Evolutionary conservation across 2,329 filamentous ascomycete species (phyloP), one percentile per base, ranked within the genome.

Genomic region (Albophoma yamanashiensis): DNA sequence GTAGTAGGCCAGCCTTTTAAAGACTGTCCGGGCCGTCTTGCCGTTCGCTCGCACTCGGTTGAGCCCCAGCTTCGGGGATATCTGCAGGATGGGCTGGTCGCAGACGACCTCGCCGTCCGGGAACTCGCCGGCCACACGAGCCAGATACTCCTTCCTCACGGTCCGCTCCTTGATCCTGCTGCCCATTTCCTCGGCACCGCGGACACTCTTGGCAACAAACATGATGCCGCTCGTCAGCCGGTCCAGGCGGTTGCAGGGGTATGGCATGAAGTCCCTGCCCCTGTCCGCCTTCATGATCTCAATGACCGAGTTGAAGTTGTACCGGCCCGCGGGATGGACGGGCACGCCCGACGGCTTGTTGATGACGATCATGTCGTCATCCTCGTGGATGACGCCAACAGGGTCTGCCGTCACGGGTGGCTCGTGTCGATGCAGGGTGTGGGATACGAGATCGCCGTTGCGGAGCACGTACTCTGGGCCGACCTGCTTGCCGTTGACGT

Each of bases 341-440:
- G 94, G 94, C 47, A 99, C 87, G 8, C 94, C 94, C 0, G 93
- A 89, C 0, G 94, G 94, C 74, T 99, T 99, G 77, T 97, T 92
- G 72, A 99, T 96, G 63, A 97, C 92, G 61, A 99, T 89, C 79
- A 99, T 88, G 65, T 92, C 89, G 55, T 95, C 85, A 67, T 96
- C 91, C 74, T 99, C 94, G 74, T 96, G 89, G 45, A 99, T 86
- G 55, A 97, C 82, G 20, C 83, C 84, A 57, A 99, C 88, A 0
- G 89, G 84, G 50, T 89, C 84, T 20, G 86, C 87, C 2, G 91
- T 92, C 39, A 97, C 91, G 0, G 94, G 94, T 2, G 94, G 94
- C 74, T 99, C 94, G 72, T 99, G 94, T 17, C 94, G 89, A 73
- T 99, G 94, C 62, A 96, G 82, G 4, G 92, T 97, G 74, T 99